These are phyloP conservation scores for Polygonum aviculare DNA, from an alignment of 148 eudicot genomes.

Conservation along the genomic window DNA sequence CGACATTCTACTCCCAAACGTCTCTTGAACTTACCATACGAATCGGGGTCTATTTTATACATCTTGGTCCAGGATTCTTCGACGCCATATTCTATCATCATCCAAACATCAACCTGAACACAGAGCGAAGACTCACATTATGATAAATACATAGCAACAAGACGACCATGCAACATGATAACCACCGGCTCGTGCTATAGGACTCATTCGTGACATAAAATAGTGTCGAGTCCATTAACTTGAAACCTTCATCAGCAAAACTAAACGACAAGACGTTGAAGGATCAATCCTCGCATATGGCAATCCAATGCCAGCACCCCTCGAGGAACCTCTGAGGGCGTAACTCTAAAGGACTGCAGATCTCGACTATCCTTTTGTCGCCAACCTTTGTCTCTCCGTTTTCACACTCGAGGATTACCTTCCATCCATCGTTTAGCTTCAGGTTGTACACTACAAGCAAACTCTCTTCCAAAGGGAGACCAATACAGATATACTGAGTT, in stretches of 20 bases:
- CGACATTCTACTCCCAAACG: too few relatives aligned
- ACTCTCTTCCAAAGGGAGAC: too few relatives aligned
- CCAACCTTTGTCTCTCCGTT: neutral
- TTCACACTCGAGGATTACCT: neutral
- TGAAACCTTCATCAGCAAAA: neutral
- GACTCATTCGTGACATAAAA: neutral
- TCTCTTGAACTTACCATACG: too few relatives aligned
- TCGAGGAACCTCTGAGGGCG: neutral
- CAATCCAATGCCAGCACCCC: neutral
- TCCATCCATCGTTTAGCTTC: neutral
- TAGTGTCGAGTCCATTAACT: neutral
- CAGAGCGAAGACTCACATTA: neutral
- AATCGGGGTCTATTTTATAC: neutral
- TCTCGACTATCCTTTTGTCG: neutral
- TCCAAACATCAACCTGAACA: neutral
- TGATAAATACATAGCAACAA: neutral
- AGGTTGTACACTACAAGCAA: neutral
- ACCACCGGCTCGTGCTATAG: neutral
- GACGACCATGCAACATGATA: neutral
- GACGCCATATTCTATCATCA: neutral
- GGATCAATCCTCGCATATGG: neutral
- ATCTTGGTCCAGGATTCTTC: neutral
- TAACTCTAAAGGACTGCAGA: neutral
- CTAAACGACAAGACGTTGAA: neutral
- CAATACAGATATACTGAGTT: neutral